These are phyloP conservation scores for Globisporangium cederbergense DNA, from an alignment of 352 stramenopile species.

Conservation along the genomic window DNA sequence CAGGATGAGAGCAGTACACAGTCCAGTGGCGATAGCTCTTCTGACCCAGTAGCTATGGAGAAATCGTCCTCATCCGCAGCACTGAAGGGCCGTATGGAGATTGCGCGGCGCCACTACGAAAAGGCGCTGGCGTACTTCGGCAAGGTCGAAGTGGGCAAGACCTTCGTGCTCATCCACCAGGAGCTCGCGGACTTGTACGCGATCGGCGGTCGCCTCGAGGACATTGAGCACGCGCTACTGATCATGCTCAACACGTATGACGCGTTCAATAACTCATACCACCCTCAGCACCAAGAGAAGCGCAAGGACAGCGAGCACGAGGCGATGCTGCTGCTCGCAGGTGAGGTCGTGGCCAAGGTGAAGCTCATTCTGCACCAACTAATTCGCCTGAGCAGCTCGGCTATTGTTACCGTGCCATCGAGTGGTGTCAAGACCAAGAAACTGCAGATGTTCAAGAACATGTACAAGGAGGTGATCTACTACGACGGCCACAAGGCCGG, in stretches of 20 bases:
- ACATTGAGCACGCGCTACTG: constrained; percentile 75
- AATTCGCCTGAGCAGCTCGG: constrained; percentile 37
- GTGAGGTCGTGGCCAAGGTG: constrained; percentile 48
- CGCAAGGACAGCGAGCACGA: constrained; percentile 12
- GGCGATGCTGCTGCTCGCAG: constrained; percentile 37
- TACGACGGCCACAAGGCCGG: constrained; percentile 38
- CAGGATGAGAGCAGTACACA: background rate
- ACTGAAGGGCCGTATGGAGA: constrained; percentile 73
- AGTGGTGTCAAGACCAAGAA: constrained; percentile 37
- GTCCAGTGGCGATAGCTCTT: too few species aligned
- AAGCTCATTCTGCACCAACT: constrained; percentile 62
- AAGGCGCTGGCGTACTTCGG: constrained; percentile 82
- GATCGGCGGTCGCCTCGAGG: constrained; percentile 55
- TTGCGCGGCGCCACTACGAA: constrained; percentile 80
- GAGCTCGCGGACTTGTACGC: constrained; percentile 77
- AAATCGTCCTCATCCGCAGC: constrained; percentile 20
- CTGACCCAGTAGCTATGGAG: constrained; percentile 2
- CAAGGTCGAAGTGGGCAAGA: constrained; percentile 59
- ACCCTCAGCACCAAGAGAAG: constrained; percentile 13
- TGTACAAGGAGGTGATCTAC: constrained; percentile 87
- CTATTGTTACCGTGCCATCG: background rate
- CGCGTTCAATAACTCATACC: constrained; percentile 35
- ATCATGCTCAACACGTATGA: constrained; percentile 78
- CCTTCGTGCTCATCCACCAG: constrained; percentile 81
- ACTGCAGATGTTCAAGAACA: constrained; percentile 72